Conservation (phyloP, 306 rosid genomes). For the Inga oerstediana region DNA sequence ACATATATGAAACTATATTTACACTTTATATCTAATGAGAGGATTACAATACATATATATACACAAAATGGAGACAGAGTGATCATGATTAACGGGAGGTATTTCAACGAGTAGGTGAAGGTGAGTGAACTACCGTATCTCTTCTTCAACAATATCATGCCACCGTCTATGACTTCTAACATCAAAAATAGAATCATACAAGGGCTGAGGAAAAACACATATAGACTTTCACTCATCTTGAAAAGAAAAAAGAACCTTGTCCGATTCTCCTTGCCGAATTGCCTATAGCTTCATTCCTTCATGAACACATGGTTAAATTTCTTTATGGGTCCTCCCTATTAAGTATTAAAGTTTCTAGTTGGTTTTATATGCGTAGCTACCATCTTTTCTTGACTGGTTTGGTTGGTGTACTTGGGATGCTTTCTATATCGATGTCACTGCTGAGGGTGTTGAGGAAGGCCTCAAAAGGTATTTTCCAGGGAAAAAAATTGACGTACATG, state of each 20-base stretch:
- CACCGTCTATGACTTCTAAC: too few relatives aligned
- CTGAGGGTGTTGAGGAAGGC: conserved; percentile 91
- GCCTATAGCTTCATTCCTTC: background rate
- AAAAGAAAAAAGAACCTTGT: conserved; percentile 66
- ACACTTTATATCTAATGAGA: too few relatives aligned
- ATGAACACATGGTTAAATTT: too few relatives aligned
- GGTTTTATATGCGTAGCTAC: conserved; percentile 52
- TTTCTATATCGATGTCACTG: conserved; percentile 92
- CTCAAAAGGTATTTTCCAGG: conserved; percentile 62
- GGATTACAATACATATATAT: too few relatives aligned
- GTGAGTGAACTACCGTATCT: too few relatives aligned
- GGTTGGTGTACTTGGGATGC: conserved; percentile 99
- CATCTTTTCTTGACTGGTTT: conserved; percentile 89
- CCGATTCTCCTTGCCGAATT: background rate
- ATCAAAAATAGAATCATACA: background rate
- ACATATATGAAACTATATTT: too few relatives aligned
- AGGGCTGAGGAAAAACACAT: conserved; percentile 81
- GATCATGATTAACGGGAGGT: too few relatives aligned
- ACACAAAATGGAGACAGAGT: too few relatives aligned
- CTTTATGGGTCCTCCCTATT: too few relatives aligned
- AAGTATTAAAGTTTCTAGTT: background rate
- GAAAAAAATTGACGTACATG: too few relatives aligned
- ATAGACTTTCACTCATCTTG: conserved; percentile 86
- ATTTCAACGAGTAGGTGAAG: too few relatives aligned
- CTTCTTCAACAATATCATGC: too few relatives aligned